phyloP scores from a whole-genome alignment of 495 filamentous ascomycete species.

The Penicillium macrosclerotiorum region DNA sequence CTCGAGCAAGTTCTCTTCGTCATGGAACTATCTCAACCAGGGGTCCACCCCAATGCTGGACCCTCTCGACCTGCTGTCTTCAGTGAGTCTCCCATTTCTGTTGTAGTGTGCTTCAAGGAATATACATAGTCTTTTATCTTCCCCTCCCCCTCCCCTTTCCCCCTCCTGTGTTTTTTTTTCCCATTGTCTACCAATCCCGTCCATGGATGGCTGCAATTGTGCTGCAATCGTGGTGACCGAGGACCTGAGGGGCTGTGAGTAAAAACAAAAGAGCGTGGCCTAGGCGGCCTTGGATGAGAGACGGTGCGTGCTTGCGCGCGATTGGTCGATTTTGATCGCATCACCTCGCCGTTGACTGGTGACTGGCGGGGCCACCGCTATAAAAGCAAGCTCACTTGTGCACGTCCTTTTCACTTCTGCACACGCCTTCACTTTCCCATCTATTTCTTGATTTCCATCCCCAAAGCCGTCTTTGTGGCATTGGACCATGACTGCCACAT shows the following conservation, averaged over 20 bases:
- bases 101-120: constrained; percentile 5
- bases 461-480: no score
- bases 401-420: background rate
- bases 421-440: background rate
- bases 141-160: background rate
- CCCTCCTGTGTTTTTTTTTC: background rate
- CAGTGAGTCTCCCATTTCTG: constrained; percentile 40
- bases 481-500: no score
- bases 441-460: constrained; percentile 2
- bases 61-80: constrained; percentile 55
- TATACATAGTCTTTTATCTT: background rate
- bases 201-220: background rate
- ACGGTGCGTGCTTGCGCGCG: no score
- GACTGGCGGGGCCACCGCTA: no score
- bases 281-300: no score
- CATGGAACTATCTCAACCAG: constrained; percentile 68
- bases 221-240: background rate
- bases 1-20: constrained; percentile 76
- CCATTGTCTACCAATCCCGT: background rate
- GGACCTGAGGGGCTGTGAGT: no score
- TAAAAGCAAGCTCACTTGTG: background rate
- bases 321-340: no score
- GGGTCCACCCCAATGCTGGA: constrained; percentile 54
- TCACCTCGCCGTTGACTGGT: no score
- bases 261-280: no score